Conservation (phyloP, 148 eudicot species). For the Rhododendron vialii region DNA sequence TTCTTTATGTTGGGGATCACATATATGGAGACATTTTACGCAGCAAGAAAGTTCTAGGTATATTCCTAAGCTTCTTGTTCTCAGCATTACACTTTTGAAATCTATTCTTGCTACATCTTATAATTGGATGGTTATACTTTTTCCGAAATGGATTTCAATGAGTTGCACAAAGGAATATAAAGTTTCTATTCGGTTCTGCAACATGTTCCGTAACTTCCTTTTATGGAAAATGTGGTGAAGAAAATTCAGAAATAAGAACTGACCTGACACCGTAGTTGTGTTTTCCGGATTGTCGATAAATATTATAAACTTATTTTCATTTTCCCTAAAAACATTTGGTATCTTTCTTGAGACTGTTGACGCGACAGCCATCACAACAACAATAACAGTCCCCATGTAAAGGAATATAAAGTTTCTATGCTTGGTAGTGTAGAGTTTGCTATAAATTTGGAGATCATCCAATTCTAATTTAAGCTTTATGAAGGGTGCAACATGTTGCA, state of each 20-base stretch:
- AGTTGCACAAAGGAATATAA: neutral
- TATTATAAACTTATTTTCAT: neutral
- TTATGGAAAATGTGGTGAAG: neutral
- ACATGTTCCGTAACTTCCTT: neutral
- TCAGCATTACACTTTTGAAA: neutral
- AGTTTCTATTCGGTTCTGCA: neutral
- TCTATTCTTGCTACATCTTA: neutral
- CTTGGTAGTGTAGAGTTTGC: neutral
- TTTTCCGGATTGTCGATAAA: neutral
- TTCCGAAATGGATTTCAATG: neutral
- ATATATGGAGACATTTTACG: constrained; percentile 94
- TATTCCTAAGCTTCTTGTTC: constrained; percentile 10
- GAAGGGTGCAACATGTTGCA: neutral
- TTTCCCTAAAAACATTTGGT: neutral
- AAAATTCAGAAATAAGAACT: neutral
- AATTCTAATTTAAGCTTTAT: neutral
- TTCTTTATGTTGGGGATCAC: constrained; percentile 95
- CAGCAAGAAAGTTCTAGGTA: constrained; percentile 95
- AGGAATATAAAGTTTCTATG: no score
- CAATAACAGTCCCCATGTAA: neutral
- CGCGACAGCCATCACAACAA: neutral
- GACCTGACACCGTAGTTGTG: neutral
- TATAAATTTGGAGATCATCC: neutral
- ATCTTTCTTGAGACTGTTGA: neutral
- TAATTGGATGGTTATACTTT: neutral